phyloP scores from a whole-genome alignment of 305 asterid species.

The Fraxinus baroniana region DNA sequence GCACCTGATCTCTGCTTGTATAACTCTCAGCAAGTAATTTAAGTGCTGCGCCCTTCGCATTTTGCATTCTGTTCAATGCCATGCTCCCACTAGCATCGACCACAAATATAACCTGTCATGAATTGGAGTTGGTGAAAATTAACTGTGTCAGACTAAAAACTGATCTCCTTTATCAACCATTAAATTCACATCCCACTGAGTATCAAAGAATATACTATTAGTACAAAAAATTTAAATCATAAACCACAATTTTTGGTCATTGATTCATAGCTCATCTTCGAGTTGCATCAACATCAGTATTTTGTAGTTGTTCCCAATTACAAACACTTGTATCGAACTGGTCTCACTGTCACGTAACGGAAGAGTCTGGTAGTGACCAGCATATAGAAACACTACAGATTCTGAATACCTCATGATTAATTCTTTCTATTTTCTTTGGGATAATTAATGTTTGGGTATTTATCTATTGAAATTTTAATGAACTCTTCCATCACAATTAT shows the following conservation, averaged over 20 bases:
- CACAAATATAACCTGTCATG: conserved; percentile 86
- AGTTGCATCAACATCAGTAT: conserved; percentile 7
- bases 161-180: background rate
- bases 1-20: conserved; percentile 99
- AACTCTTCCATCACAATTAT: background rate
- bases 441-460: background rate
- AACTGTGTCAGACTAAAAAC: background rate
- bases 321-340: background rate
- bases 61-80: conserved; percentile 99
- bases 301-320: background rate
- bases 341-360: background rate
- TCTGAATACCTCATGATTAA: background rate
- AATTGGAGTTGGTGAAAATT: background rate
- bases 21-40: conserved; percentile 96
- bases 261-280: background rate
- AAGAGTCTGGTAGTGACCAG: background rate
- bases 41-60: conserved; percentile 99
- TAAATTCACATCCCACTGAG: background rate
- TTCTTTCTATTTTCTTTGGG: background rate
- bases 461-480: background rate
- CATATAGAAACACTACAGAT: background rate
- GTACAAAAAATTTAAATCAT: background rate
- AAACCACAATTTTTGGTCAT: background rate
- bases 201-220: background rate
- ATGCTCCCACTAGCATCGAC: conserved; percentile 99